Conservation (phyloP, 164 flowering plant species). For the Dillenia suffruticosa region DNA sequence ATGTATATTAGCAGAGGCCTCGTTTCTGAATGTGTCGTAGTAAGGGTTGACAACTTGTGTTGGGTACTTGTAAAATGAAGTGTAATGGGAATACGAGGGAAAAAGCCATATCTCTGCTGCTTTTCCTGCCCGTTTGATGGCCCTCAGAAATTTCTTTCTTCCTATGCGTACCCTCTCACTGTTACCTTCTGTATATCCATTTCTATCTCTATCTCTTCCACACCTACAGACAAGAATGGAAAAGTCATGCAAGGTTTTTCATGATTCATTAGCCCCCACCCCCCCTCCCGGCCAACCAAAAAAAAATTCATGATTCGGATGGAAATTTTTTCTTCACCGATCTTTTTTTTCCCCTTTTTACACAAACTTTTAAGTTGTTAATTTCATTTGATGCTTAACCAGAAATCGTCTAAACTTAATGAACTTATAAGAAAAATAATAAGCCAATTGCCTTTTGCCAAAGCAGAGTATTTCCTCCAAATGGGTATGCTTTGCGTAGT, state of each 20-base stretch:
- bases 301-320: too few species aligned
- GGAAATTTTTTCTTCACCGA: too few species aligned
- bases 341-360: too few species aligned
- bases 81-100: slow-evolving; percentile 52
- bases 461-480: too few species aligned
- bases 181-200: slow-evolving; percentile 73
- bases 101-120: slow-evolving; percentile 83
- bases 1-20: slow-evolving; percentile 35
- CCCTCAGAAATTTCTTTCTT: slow-evolving; percentile 64
- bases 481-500: too few species aligned
- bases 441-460: too few species aligned
- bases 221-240: slow-evolving; percentile 29
- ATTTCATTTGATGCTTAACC: too few species aligned
- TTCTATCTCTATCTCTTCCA: slow-evolving; percentile 70
- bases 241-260: not conserved
- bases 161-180: slow-evolving; percentile 48
- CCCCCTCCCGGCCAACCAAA: too few species aligned
- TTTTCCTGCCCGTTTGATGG: slow-evolving; percentile 63
- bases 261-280: too few species aligned
- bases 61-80: slow-evolving; percentile 79
- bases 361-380: too few species aligned
- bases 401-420: too few species aligned
- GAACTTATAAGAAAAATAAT: too few species aligned
- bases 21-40: slow-evolving; percentile 38
- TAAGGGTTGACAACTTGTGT: slow-evolving; percentile 53